A percentile compares a stretch with the other conserved stretches of the same genome.
Conservation (phyloP, 2,329 filamentous ascomycete genomes). For the Whalleya microplaca region DNA sequence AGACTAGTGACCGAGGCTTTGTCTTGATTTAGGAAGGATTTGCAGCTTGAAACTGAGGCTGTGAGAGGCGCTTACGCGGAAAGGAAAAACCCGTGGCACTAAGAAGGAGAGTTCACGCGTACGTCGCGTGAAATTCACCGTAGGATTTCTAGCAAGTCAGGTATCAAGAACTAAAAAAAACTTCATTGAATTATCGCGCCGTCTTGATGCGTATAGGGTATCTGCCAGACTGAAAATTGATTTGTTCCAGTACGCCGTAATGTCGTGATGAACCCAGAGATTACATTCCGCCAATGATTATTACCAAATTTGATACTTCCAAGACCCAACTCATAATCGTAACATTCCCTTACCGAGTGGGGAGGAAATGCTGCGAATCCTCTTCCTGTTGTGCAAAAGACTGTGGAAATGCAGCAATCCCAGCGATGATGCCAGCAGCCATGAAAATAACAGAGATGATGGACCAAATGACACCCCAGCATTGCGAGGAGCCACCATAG, state of each 20-base stretch:
- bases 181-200: background rate
- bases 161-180: background rate
- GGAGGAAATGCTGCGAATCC: constrained; percentile 27
- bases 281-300: background rate
- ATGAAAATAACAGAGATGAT: constrained; percentile 74
- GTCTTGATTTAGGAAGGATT: too few relatives aligned
- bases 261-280: background rate
- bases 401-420: constrained; percentile 75
- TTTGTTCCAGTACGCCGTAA: constrained; percentile 7
- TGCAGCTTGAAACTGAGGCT: too few relatives aligned
- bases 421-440: constrained; percentile 73
- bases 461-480: constrained; percentile 81
- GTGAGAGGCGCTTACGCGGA: too few relatives aligned
- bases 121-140: too few relatives aligned
- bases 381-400: constrained; percentile 52
- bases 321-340: background rate
- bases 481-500: constrained; percentile 79
- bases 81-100: too few relatives aligned
- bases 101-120: too few relatives aligned
- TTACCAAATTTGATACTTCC: background rate
- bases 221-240: constrained; percentile 12
- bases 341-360: constrained; percentile 14
- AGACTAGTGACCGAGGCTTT: too few relatives aligned
- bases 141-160: background rate
- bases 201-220: constrained; percentile 9